These are phyloP conservation scores for Coprinopsis sp. DNA, from an alignment of 768 basidiomycete species.

Conservation along the genomic window DNA sequence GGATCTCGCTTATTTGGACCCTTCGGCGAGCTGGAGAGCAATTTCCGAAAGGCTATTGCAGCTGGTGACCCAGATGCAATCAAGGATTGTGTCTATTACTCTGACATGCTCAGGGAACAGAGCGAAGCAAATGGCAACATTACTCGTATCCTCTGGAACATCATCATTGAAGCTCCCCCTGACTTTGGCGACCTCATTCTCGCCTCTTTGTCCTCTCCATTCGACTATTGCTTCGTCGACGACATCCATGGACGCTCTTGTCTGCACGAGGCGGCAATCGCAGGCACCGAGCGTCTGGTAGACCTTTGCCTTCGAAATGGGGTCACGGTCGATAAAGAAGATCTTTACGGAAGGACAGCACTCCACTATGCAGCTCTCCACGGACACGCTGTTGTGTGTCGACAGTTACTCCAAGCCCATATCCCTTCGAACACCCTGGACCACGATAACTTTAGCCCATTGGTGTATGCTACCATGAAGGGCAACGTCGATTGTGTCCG, in stretches of 20 bases:
- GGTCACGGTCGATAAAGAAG: conserved; percentile 66
- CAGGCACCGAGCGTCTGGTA: conserved; percentile 74
- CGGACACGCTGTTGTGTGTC: conserved; percentile 75
- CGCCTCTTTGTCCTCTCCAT: conserved; percentile 56
- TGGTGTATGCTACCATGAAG: conserved; percentile 87
- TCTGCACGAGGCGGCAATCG: conserved; percentile 89
- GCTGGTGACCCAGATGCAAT: conserved; percentile 56
- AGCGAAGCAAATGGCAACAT: conserved; percentile 62
- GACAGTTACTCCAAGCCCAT: conserved; percentile 64
- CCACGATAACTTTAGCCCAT: conserved; percentile 91
- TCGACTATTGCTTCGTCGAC: conserved; percentile 90
- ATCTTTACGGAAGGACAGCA: conserved; percentile 89
- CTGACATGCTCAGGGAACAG: conserved; percentile 60
- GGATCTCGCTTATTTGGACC: conserved; percentile 61
- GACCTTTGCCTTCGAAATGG: conserved; percentile 72
- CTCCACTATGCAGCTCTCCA: conserved; percentile 97
- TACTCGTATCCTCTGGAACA: conserved; percentile 93
- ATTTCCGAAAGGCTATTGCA: conserved; percentile 73
- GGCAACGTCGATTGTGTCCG: conserved; percentile 81
- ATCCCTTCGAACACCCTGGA: conserved; percentile 70
- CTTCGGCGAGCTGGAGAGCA: conserved; percentile 84
- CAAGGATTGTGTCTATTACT: conserved; percentile 64
- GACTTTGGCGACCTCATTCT: conserved; percentile 75
- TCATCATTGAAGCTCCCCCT: conserved; percentile 73
- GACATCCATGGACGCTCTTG: conserved; percentile 96